A percentile compares a stretch with the other conserved stretches of the same genome.
These are phyloP conservation scores for Alternaria triticimaculans DNA, from an alignment of 2,329 filamentous ascomycete genomes.

Conservation along the genomic window DNA sequence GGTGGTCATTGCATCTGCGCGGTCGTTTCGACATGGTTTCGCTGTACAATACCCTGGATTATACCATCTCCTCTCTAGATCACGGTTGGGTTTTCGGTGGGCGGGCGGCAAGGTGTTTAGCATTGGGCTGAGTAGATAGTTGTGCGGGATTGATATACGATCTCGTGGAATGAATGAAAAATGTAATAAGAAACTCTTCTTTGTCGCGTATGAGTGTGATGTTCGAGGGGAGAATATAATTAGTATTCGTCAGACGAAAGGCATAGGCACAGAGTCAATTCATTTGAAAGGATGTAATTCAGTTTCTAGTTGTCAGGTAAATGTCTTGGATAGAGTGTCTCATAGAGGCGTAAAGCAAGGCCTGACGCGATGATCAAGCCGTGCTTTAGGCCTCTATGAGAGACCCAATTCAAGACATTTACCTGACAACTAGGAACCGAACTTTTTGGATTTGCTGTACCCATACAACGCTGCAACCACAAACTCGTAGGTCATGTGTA, in stretches of 20 bases:
- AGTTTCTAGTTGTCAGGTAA: neutral
- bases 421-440: neutral
- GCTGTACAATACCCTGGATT: constrained; percentile 45
- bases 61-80: constrained; percentile 48
- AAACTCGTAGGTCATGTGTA: neutral
- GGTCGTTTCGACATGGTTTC: constrained; percentile 23
- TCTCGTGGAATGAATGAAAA: neutral
- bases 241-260: neutral
- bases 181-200: neutral
- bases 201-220: neutral
- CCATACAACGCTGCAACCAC: neutral
- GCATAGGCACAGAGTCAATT: neutral
- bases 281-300: neutral
- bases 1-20: constrained; percentile 5
- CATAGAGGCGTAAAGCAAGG: neutral
- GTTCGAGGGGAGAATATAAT: neutral
- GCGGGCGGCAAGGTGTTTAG: neutral
- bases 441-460: neutral
- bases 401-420: neutral
- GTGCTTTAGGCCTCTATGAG: neutral
- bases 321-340: neutral
- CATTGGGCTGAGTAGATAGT: neutral
- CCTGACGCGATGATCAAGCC: neutral
- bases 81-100: neutral
- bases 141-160: neutral